phyloP scores from a whole-genome alignment of 2,329 filamentous ascomycete genomes.

The Talaromyces sp. region DNA sequence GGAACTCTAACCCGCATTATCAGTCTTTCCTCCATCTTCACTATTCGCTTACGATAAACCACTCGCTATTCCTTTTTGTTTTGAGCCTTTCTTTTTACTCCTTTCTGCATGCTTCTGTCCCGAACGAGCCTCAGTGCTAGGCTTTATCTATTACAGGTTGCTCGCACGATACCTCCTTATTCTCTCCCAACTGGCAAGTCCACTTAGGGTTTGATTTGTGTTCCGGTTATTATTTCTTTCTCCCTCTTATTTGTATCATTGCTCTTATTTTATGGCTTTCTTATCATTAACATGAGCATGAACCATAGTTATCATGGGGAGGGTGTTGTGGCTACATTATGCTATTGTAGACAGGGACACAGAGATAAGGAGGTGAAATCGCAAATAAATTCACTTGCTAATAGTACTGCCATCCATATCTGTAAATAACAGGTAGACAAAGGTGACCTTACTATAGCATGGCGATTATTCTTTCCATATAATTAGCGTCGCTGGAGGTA shows the following conservation, averaged over 20 bases:
- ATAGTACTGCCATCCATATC: neutral
- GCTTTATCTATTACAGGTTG: neutral
- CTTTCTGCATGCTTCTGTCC: neutral
- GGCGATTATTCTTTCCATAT: too few relatives aligned
- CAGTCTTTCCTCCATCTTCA: neutral
- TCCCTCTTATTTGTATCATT: neutral
- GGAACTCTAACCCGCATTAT: constrained; percentile 10
- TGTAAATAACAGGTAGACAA: neutral
- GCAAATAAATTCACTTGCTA: neutral
- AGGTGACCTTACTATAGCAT: too few relatives aligned
- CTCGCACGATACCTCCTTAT: constrained; percentile 7
- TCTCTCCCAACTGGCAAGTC: neutral
- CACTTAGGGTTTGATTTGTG: neutral
- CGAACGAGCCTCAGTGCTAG: neutral
- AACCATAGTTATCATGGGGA: neutral
- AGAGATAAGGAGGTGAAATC: neutral
- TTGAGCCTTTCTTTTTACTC: neutral
- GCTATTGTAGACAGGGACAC: neutral
- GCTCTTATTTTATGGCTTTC: neutral
- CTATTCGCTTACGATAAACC: neutral
- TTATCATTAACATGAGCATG: too few relatives aligned
- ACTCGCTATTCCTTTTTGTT: neutral
- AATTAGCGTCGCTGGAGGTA: too few relatives aligned
- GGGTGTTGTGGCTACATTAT: neutral
- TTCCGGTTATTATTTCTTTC: neutral